These are phyloP conservation scores for Pythium phragmitis DNA, from an alignment of 352 stramenopile genomes.

Conservation along the genomic window DNA sequence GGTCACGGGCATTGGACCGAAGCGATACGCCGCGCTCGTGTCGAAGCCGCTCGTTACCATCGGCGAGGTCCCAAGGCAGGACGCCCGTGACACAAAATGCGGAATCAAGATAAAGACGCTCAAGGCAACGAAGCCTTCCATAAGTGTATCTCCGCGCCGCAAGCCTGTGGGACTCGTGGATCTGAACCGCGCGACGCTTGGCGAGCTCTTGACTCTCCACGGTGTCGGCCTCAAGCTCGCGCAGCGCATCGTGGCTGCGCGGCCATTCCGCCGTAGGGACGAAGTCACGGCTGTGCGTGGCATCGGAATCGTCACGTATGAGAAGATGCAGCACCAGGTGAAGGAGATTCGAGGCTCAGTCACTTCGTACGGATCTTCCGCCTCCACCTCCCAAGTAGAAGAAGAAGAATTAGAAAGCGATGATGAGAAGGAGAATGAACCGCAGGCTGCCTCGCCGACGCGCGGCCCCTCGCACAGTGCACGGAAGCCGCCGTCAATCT, in stretches of 20 bases:
- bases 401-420: background rate
- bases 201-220: slow-evolving; percentile 38
- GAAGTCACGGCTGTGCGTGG: slow-evolving; percentile 51
- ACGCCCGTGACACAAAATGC: background rate
- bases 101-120: background rate
- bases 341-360: slow-evolving; percentile 5
- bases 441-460: slow-evolving; percentile 3
- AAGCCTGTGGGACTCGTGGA: slow-evolving; percentile 27
- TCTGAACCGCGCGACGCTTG: slow-evolving; percentile 42
- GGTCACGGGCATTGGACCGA: slow-evolving; percentile 47
- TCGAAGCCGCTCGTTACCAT: slow-evolving; percentile 14
- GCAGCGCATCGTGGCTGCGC: slow-evolving; percentile 39
- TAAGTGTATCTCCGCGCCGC: too few relatives aligned
- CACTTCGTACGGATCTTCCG: background rate
- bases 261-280: slow-evolving; percentile 49
- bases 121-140: background rate
- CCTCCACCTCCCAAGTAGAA: background rate
- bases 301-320: slow-evolving; percentile 42
- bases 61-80: background rate
- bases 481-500: background rate
- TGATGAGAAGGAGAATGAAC: slow-evolving; percentile 6
- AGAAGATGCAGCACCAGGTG: slow-evolving; percentile 35
- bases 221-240: slow-evolving; percentile 43
- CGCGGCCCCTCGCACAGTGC: background rate
- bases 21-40: slow-evolving; percentile 19